Percentiles rank a stretch among this genome's conserved stretches.
These are phyloP conservation scores for Debaryomyces coudertii DNA, from an alignment of 1,139 yeast genomes.

Conservation along the genomic window DNA sequence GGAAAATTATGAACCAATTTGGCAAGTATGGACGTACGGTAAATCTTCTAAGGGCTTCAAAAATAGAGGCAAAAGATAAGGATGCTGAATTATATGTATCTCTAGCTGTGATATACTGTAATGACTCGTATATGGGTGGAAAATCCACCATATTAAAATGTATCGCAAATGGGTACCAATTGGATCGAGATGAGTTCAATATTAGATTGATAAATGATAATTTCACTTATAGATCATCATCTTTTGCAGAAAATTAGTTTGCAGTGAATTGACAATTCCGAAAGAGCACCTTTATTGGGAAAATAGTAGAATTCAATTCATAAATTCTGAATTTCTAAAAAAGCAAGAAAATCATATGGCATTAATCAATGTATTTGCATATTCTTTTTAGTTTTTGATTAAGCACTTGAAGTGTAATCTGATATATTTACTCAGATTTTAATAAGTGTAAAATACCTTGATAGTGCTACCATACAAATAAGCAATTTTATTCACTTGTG, in stretches of 20 bases:
- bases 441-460: too few species aligned
- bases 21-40: slow-evolving; percentile 17
- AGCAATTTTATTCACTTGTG: too few species aligned
- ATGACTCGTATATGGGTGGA: slow-evolving; percentile 13
- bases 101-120: slow-evolving; percentile 15
- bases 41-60: slow-evolving; percentile 16
- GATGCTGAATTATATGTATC: slow-evolving; percentile 13
- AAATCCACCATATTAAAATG: slow-evolving; percentile 12
- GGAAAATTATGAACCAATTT: slow-evolving; percentile 11
- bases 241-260: slow-evolving; percentile 19
- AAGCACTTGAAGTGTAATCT: too few species aligned
- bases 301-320: slow-evolving; percentile 10
- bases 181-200: slow-evolving; percentile 12
- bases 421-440: too few species aligned
- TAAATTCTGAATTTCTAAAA: slow-evolving; percentile 10
- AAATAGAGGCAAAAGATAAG: slow-evolving; percentile 10
- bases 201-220: slow-evolving; percentile 14
- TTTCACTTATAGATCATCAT: slow-evolving; percentile 17
- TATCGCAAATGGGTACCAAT: slow-evolving; percentile 9
- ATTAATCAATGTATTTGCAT: slow-evolving; percentile 13
- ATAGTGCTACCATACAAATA: too few species aligned
- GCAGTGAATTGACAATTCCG: slow-evolving; percentile 9
- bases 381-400: too few species aligned
- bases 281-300: slow-evolving; percentile 10
- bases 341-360: slow-evolving; percentile 14